Percentiles rank a stretch among this genome's conserved stretches.
These are phyloP conservation scores for Annulohypoxylon stygium DNA, from an alignment of 495 filamentous ascomycete species.

Conservation along the genomic window DNA sequence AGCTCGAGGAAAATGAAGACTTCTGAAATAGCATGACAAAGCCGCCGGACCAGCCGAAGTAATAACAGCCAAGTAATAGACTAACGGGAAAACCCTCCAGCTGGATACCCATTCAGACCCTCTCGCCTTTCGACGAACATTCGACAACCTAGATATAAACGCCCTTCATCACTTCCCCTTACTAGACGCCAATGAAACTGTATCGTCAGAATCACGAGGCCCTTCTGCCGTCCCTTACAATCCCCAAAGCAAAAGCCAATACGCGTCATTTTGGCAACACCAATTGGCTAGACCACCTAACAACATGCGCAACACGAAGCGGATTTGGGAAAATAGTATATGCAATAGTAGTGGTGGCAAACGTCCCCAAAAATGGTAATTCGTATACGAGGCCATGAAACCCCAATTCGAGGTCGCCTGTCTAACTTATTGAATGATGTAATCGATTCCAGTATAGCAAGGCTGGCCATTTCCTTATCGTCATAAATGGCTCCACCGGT, in stretches of 20 bases:
- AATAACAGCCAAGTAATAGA: constrained; percentile 37
- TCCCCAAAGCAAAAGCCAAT: constrained; percentile 20
- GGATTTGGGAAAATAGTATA: constrained; percentile 12
- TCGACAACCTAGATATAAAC: constrained; percentile 37
- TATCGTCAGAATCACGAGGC: constrained; percentile 7
- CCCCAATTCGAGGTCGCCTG: neutral
- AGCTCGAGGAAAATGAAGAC: constrained; percentile 31
- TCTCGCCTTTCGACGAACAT: constrained; percentile 13
- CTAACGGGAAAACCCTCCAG: constrained; percentile 6
- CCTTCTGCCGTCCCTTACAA: constrained; percentile 16
- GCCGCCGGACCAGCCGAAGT: constrained; percentile 52
- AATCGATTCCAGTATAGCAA: neutral
- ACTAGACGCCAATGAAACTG: constrained; percentile 15
- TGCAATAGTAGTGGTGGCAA: constrained; percentile 17
- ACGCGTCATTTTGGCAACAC: constrained; percentile 27
- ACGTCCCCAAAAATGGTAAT: neutral
- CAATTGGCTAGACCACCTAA: constrained; percentile 18
- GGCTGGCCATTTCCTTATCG: neutral
- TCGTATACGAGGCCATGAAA: neutral
- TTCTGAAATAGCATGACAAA: constrained; percentile 37
- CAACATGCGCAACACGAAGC: constrained; percentile 7
- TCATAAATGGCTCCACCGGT: constrained; percentile 10
- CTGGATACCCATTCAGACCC: constrained; percentile 10
- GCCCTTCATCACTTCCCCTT: constrained; percentile 30
- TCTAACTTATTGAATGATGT: neutral